phyloP scores from a whole-genome alignment of 2,329 filamentous ascomycete genomes.

The Exophiala phaeomuriformis region DNA sequence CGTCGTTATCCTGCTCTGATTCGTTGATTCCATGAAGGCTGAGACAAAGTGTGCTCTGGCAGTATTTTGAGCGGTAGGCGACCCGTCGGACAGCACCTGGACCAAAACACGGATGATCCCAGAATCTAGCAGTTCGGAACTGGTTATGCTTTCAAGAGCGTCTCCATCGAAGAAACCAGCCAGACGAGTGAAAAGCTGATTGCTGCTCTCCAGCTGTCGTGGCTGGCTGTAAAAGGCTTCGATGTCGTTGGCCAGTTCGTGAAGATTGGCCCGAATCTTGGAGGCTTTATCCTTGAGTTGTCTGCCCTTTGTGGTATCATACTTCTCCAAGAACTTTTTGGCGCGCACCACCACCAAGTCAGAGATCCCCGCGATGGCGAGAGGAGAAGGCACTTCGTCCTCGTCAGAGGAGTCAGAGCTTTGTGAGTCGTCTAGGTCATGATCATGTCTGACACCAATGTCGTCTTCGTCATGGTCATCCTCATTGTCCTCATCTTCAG shows the following conservation, averaged over 20 bases:
- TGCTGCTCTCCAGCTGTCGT: conserved; percentile 41
- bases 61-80: conserved; percentile 29
- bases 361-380: conserved; percentile 49
- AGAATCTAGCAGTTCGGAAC: conserved; percentile 85
- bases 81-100: conserved; percentile 54
- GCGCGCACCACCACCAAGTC: conserved; percentile 69
- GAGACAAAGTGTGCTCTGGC: conserved; percentile 80
- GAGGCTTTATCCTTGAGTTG: conserved; percentile 71
- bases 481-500: conserved; percentile 41
- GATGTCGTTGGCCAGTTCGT: conserved; percentile 63
- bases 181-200: conserved; percentile 63
- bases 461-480: conserved; percentile 42
- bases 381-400: conserved; percentile 34
- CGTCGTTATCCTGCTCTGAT: conserved; percentile 52
- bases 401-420: conserved; percentile 53
- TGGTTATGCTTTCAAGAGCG: conserved; percentile 86
- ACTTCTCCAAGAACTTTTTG: conserved; percentile 72
- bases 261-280: conserved; percentile 66
- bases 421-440: conserved; percentile 55
- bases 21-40: conserved; percentile 76
- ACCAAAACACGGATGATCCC: conserved; percentile 80
- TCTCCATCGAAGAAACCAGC: conserved; percentile 82
- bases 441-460: conserved; percentile 49
- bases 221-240: conserved; percentile 55
- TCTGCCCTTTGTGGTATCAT: conserved; percentile 69